Percentiles rank a stretch among this genome's conserved stretches.
Conservation (phyloP, 805 yeast genomes). For the Ogataea zsoltii region DNA sequence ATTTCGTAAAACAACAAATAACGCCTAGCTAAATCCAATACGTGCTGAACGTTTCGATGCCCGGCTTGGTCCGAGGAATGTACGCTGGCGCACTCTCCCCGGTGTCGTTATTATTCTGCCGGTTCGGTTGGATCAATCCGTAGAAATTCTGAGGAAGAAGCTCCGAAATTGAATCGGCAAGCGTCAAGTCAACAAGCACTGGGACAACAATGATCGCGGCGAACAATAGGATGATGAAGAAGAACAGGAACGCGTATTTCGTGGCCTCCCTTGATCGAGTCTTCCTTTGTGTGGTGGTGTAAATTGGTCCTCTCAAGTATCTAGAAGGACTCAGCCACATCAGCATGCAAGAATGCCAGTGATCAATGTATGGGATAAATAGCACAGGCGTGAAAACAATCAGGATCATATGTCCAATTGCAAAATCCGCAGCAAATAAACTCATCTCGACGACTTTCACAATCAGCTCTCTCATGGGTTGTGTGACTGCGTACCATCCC, state of each 20-base stretch:
- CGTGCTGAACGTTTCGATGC: slow-evolving; percentile 20
- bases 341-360: slow-evolving; percentile 48
- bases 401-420: slow-evolving; percentile 44
- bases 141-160: slow-evolving; percentile 23
- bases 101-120: slow-evolving; percentile 66
- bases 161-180: slow-evolving; percentile 15
- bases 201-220: slow-evolving; percentile 49
- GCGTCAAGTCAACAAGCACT: slow-evolving; percentile 34
- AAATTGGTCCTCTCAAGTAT: slow-evolving; percentile 40
- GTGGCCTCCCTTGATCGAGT: slow-evolving; percentile 42
- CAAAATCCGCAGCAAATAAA: slow-evolving; percentile 48
- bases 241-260: slow-evolving; percentile 49
- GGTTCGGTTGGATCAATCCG: slow-evolving; percentile 58
- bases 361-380: slow-evolving; percentile 48
- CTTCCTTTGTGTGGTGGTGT: slow-evolving; percentile 39
- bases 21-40: slow-evolving; percentile 28
- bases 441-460: slow-evolving; percentile 48
- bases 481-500: slow-evolving; percentile 41
- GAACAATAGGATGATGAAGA: slow-evolving; percentile 41
- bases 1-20: background rate
- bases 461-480: slow-evolving; percentile 46
- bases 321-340: slow-evolving; percentile 49
- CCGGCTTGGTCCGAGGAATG: slow-evolving; percentile 36
- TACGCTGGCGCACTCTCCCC: slow-evolving; percentile 54
- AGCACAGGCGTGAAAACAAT: slow-evolving; percentile 41